These are phyloP conservation scores for Agaricales sp. DNA, from an alignment of 1,284 basidiomycete species.

Conservation along the genomic window DNA sequence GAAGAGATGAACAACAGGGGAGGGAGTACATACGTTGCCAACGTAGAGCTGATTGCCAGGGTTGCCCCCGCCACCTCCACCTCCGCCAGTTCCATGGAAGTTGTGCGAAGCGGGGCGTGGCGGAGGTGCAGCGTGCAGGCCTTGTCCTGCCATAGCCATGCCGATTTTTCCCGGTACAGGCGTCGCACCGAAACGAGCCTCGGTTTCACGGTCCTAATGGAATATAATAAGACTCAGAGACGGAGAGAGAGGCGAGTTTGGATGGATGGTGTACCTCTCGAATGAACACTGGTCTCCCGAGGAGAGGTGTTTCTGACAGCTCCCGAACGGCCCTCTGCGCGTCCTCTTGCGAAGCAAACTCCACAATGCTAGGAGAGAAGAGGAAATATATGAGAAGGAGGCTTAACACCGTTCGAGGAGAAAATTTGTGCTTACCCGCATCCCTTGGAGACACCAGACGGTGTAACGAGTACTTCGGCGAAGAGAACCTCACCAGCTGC, in stretches of 20 bases:
- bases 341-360: constrained; percentile 80
- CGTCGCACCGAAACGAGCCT: constrained; percentile 88
- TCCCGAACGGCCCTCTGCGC: constrained; percentile 80
- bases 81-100: constrained; percentile 39
- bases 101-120: constrained; percentile 68
- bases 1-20: constrained; percentile 7
- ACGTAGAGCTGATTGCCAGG: constrained; percentile 88
- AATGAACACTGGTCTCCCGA: constrained; percentile 92
- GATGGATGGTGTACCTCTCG: constrained; percentile 61
- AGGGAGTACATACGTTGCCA: constrained; percentile 60
- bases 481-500: constrained; percentile 97
- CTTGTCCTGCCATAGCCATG: constrained; percentile 80
- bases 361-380: constrained; percentile 65
- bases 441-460: constrained; percentile 94
- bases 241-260: constrained; percentile 1
- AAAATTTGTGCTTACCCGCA: constrained; percentile 73
- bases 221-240: constrained; percentile 3
- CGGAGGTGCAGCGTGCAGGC: constrained; percentile 62
- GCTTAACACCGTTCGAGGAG: background rate
- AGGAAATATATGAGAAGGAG: constrained; percentile 5
- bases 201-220: constrained; percentile 86
- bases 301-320: constrained; percentile 77
- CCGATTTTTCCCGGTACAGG: constrained; percentile 91
- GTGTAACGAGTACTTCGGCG: constrained; percentile 95
- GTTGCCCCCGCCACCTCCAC: constrained; percentile 24